Base-by-base conservation (phyloP, 495 filamentous ascomycete genomes). In the Daldinia concentrica region DNA sequence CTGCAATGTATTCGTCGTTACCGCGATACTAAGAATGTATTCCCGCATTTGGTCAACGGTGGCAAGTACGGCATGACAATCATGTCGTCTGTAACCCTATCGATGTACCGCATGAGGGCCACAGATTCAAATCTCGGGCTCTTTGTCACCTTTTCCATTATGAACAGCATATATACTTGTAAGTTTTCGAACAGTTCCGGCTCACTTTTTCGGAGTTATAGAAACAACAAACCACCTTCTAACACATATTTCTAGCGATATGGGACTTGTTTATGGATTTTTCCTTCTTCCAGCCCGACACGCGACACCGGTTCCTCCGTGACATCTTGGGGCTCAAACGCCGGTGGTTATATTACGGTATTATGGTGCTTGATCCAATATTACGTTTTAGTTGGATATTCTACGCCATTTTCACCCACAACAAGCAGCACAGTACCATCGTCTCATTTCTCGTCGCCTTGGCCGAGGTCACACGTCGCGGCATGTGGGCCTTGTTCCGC, bases 231-330 rank as follows among this genome's bases (percentile, higher is more conserved):
- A 12, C 14, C 48, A 11, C 30, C 15, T 56, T 26, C 58, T 70
- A 34, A 75, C 54, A 30, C 3, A 8, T 22, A 52, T 69, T 7
- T 36, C 14, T 37, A 89, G 87, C 90, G 1, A 84, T 97, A n/a
- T 99, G 95, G 95, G 95, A 99, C 73, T 74, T 99, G n/a, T 87
- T 90, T 63, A 97, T 98, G 92, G 95, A 99, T 79, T 98, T 94
- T 90, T 94, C 87, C 45, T 83, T 98, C 15, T 85, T 92, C 8
- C 93, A 97, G 69, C 86, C 91, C 0, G 88, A 92, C 56, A 86
- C 92, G 3, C 82, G 84, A 39, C 84, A 91, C 60, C 86, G 83
- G 0, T 88, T 93, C 57, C 86, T 99, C 17, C 89, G 95, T n/a
- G 86, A 92, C 43, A 88, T 89, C n/a, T 85, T 94, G 0, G 93